Evolutionary conservation across 495 filamentous ascomycete species (phyloP), one percentile per base, ranked within the genome.

Genomic region (Penicillium turbatum): DNA sequence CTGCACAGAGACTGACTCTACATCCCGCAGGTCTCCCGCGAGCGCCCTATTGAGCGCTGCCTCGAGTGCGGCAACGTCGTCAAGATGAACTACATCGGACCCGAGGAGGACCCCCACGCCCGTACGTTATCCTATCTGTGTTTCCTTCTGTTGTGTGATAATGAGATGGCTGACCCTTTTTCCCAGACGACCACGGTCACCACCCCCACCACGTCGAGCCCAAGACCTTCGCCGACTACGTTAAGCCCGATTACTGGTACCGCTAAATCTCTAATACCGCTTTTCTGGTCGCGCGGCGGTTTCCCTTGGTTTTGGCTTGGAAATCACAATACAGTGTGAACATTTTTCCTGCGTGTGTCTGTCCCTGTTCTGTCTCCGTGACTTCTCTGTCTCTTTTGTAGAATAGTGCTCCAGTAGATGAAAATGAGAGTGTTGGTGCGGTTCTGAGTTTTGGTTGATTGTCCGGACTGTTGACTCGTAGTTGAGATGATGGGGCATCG

Each of bases 21-120:
- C 1, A 2, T 0, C 19, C 32, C 32, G 42, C 60, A 92, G 89
- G 85, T 91, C 70, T 86, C 88, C 64, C 89, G 90, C 64, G 86
- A 90, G 56, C 91, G 92, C 71, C 93, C 93, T 36, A 66, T 96
- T 56, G 85, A 93, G 76, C 89, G 93, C 63, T 98, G 93, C 85
- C 79, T 82, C 66, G 93, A 98, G 80, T 98, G 93, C 79, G 95
- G 95, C 47, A 85, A 82, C 76, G 89, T 91, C 60, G 88, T 92
- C 75, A 96, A 95, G 85, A 89, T 97, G 84, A 88, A 97, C 69
- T 98, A 97, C 70, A 70, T 97, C 51, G 93, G 93, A 32, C 87
- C 90, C 27, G 64, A 80, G 64, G 87, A 87, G 55, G 86, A 90
- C 67, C 66, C 74, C 56, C 79, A 86, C 66, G 74, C 71, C 62